Base-by-base conservation (phyloP, 305 asterid species). In the Fraxinus greggii region DNA sequence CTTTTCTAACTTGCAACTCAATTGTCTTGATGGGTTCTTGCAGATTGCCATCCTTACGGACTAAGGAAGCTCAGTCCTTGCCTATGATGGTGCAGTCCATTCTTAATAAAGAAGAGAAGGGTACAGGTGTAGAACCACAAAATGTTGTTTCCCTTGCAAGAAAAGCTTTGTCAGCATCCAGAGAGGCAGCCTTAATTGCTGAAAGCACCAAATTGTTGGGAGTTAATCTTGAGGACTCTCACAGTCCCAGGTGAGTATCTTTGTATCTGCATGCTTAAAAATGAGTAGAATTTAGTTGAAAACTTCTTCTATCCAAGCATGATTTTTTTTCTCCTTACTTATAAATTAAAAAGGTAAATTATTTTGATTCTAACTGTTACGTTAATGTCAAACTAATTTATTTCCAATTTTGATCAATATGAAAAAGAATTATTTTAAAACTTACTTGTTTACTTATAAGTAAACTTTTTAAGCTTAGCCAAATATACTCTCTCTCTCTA, bases 161-260 rank as follows among this genome's bases (percentile, higher is more conserved):
- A 84, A 89, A 92, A 84, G 99, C 99, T 81, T 86, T 94, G 70
- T 89, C 91, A 72, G 98, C 97, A 31, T 88, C 95, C 87, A 83
- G 79, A 86, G 90, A 91, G 85, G 97, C 97, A 73, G 93, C 90
- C 35, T 84, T 85, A 59, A 85, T 94, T 84, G 89, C 90, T 17
- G 85, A 89, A 72, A 87, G 88, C 72, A 84, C 94, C 67, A 83
- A 89, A 75, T 81, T 85, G 82, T 86, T 82, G 73, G 92, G 33
- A 54, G 84, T 86, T 74, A 72, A 42, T 83, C 79, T 79, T 79
- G 90, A 88, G 29, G 85, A 80, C 40, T 85, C 89, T 69, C 82
- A 85, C 26, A 65, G 76, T 79, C 79, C 84, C 75, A 88, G 85
- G 98, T 93, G 78, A 69, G 86, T 82, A 81, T 72, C 86, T 70